Conservation (phyloP, 164 flowering plant species). For the Vitis vinifera region DNA sequence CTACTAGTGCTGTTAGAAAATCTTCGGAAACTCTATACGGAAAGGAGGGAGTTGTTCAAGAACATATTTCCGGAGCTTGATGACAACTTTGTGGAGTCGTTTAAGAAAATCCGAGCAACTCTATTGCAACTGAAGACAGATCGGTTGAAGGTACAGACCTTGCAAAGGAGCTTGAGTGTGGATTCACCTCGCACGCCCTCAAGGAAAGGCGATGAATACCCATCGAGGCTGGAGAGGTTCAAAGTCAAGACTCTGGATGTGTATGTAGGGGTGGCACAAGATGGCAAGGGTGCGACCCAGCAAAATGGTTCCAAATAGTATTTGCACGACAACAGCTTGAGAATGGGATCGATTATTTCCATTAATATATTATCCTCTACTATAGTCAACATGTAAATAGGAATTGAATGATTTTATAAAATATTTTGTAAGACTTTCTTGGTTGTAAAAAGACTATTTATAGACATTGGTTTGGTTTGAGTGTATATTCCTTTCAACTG, state of each 20-base stretch:
- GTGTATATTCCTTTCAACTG: no score
- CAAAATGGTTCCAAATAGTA: background rate
- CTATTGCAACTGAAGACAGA: background rate
- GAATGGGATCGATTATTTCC: no score
- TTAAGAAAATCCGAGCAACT: constrained; percentile 8
- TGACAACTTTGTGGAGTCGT: constrained; percentile 7
- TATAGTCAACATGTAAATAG: no score
- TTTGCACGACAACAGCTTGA: no score
- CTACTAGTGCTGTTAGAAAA: constrained; percentile 15
- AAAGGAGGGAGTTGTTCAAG: constrained; percentile 20
- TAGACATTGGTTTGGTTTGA: no score
- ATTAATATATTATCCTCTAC: no score
- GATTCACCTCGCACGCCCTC: constrained; percentile 9
- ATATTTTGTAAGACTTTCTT: no score
- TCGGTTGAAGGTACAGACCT: background rate
- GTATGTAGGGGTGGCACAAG: background rate
- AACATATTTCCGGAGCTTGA: constrained; percentile 15
- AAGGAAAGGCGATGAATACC: background rate
- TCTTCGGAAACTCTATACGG: constrained; percentile 11
- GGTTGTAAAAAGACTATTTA: no score
- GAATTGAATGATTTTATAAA: no score
- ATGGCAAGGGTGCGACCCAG: background rate
- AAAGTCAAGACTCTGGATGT: constrained; percentile 22
- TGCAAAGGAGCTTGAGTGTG: constrained; percentile 29
- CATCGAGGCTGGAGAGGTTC: constrained; percentile 14